These are phyloP conservation scores for Trichocomaceae sp. DNA, from an alignment of 2,329 filamentous ascomycete genomes.

Conservation along the genomic window DNA sequence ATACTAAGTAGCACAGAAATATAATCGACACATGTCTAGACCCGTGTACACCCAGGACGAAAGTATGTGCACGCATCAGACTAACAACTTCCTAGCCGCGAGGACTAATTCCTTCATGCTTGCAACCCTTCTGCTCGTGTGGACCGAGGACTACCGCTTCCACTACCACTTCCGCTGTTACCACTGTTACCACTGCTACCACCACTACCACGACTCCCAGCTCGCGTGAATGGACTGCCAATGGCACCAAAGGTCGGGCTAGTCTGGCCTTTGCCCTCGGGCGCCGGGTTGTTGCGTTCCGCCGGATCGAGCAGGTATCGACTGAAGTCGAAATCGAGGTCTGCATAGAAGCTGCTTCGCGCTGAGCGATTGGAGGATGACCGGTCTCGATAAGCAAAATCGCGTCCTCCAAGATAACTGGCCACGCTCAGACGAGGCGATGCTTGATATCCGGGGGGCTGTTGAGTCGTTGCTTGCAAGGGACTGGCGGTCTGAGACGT, in stretches of 20 bases:
- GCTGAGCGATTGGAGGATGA: constrained; percentile 39
- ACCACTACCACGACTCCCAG: constrained; percentile 45
- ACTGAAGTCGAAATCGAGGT: constrained; percentile 26
- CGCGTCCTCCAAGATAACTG: constrained; percentile 27
- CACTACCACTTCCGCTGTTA: constrained; percentile 35
- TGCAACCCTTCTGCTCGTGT: constrained; percentile 28
- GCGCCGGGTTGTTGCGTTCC: constrained; percentile 25
- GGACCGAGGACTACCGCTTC: constrained; percentile 35
- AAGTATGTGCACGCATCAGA: neutral
- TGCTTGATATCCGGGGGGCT: constrained; percentile 24
- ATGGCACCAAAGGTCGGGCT: constrained; percentile 33
- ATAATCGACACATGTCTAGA: neutral
- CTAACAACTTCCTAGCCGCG: neutral
- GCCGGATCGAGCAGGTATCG: constrained; percentile 26
- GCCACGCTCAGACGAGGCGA: constrained; percentile 29
- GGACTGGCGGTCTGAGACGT: constrained; percentile 31
- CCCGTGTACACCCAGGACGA: constrained; percentile 1
- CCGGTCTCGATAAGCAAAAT: constrained; percentile 30
- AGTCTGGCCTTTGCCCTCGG: constrained; percentile 26
- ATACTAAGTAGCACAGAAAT: neutral
- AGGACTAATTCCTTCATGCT: constrained; percentile 8
- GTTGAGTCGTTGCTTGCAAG: constrained; percentile 26
- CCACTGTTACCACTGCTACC: constrained; percentile 40
- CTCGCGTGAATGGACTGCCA: constrained; percentile 34
- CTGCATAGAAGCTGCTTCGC: constrained; percentile 31